These are phyloP conservation scores for Pyrenophora teres DNA, from an alignment of 2,329 filamentous ascomycete genomes.

Conservation along the genomic window DNA sequence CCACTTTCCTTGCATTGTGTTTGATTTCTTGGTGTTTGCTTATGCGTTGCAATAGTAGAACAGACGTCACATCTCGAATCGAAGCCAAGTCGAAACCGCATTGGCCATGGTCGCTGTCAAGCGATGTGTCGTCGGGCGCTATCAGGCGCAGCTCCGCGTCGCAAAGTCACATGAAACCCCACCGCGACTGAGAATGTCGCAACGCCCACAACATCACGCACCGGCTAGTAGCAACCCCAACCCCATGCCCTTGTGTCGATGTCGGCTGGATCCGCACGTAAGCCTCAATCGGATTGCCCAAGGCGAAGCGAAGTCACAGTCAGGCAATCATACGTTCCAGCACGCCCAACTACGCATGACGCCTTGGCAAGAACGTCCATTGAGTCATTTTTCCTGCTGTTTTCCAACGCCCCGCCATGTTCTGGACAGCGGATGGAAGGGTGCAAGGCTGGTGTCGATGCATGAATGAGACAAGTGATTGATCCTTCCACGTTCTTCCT, in stretches of 20 bases:
- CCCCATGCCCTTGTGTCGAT: slow-evolving; percentile 7
- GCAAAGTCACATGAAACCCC: slow-evolving; percentile 40
- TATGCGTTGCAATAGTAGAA: slow-evolving; percentile 11
- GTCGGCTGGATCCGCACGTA: slow-evolving; percentile 17
- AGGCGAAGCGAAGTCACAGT: slow-evolving; percentile 39
- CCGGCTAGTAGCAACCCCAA: slow-evolving; percentile 4
- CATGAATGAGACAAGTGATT: slow-evolving; percentile 36
- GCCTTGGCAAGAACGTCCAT: slow-evolving; percentile 30
- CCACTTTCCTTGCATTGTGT: slow-evolving; percentile 33
- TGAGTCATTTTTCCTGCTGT: slow-evolving; percentile 24
- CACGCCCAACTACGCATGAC: slow-evolving; percentile 37
- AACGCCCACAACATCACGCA: slow-evolving; percentile 28
- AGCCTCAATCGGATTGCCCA: slow-evolving; percentile 26
- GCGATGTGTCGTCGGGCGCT: slow-evolving; percentile 23
- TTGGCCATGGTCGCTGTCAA: slow-evolving; percentile 29
- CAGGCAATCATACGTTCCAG: slow-evolving; percentile 44
- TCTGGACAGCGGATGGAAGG: slow-evolving; percentile 14
- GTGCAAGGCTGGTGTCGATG: slow-evolving; percentile 13
- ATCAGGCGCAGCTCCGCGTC: slow-evolving; percentile 32
- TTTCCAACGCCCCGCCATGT: slow-evolving; percentile 9
- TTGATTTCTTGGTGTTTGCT: slow-evolving; percentile 28
- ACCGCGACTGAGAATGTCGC: slow-evolving; percentile 37
- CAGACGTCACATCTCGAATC: slow-evolving; percentile 10
- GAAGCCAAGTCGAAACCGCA: slow-evolving; percentile 30
- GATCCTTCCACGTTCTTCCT: slow-evolving; percentile 21